Conservation (phyloP, 2,329 filamentous ascomycete genomes). For the Xylariaceae sp. region DNA sequence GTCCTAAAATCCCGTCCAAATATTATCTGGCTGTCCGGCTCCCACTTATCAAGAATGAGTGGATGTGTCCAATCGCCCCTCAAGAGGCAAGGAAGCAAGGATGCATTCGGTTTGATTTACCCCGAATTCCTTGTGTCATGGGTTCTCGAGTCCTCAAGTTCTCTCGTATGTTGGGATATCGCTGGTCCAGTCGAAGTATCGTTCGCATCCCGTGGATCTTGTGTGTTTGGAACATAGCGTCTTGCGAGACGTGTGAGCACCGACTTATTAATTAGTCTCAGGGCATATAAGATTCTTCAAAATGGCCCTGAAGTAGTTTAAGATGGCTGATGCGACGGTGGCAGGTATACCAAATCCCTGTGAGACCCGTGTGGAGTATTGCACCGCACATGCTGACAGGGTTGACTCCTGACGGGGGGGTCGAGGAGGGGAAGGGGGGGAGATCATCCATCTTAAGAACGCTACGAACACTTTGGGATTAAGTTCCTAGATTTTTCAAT, state of each 20-base stretch:
- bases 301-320: not conserved
- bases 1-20: not conserved
- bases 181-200: not conserved
- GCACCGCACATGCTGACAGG: too few species aligned
- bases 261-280: not conserved
- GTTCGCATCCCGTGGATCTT: not conserved
- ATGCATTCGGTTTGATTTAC: not conserved
- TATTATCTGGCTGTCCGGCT: conserved; percentile 8
- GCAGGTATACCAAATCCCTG: conserved; percentile 8
- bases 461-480: too few species aligned
- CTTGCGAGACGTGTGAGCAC: not conserved
- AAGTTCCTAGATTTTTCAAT: not conserved
- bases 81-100: not conserved
- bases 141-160: not conserved
- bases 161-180: not conserved
- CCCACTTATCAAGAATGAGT: conserved; percentile 3
- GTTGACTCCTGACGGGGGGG: conserved; percentile 15
- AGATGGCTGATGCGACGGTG: conserved; percentile 9
- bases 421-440: too few species aligned
- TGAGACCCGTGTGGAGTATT: conserved; percentile 12
- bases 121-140: not conserved
- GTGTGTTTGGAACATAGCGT: not conserved
- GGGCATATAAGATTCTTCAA: not conserved
- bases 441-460: too few species aligned
- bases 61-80: not conserved